Evolutionary conservation across 805 yeast species (phyloP).

Genomic region (Kurtzmaniella cleridarum): DNA sequence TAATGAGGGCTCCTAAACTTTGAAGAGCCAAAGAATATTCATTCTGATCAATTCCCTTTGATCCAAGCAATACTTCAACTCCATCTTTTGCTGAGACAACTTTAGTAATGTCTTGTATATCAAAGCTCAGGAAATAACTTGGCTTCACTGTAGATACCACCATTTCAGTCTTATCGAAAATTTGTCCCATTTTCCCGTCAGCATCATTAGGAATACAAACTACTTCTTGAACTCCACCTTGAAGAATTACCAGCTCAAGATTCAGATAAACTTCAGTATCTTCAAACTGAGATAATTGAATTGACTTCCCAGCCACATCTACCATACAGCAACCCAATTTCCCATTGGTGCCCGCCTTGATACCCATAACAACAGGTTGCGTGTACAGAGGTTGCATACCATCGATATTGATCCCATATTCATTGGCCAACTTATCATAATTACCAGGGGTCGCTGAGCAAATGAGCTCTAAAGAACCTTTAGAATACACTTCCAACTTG

Average conservation of each 20-base stretch:
- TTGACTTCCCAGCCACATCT: constrained; percentile 59
- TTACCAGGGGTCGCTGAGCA: constrained; percentile 87
- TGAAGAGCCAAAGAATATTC: constrained; percentile 48
- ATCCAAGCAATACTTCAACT: constrained; percentile 42
- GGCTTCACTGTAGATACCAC: constrained; percentile 58
- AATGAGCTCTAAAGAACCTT: constrained; percentile 50
- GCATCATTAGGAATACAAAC: constrained; percentile 47
- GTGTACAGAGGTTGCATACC: constrained; percentile 51
- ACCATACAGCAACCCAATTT: constrained; percentile 75
- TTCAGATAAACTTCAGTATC: constrained; percentile 88
- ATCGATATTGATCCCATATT: constrained; percentile 44
- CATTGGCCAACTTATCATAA: constrained; percentile 44
- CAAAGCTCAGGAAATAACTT: constrained; percentile 55
- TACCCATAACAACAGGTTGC: constrained; percentile 35
- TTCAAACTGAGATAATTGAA: constrained; percentile 72
- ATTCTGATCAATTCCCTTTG: constrained; percentile 45
- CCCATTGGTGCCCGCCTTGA: constrained; percentile 29
- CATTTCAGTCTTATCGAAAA: constrained; percentile 65
- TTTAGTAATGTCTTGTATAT: constrained; percentile 69
- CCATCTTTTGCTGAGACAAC: constrained; percentile 39
- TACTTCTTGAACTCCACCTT: constrained; percentile 84
- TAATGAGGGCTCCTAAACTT: constrained; percentile 63
- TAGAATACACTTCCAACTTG: constrained; percentile 75
- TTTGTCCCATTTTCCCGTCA: constrained; percentile 51
- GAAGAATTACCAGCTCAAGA: constrained; percentile 80